These are phyloP conservation scores for Candida lessepsii DNA, from an alignment of 805 yeast species.

Conservation along the genomic window DNA sequence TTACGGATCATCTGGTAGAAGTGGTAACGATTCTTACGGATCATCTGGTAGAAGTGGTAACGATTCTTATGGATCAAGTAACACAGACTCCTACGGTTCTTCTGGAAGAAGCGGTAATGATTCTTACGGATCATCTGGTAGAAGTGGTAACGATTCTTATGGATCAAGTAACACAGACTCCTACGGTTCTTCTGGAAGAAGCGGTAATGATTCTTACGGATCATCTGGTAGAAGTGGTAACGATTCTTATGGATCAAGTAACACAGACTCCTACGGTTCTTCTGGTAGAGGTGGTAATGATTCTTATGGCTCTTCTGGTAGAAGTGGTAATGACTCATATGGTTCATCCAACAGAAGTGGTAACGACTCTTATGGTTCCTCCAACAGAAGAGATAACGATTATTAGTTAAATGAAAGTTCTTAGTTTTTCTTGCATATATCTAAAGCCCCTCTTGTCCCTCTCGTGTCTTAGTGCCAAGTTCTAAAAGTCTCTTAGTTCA, in stretches of 20 bases:
- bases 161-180: slow-evolving; percentile 11
- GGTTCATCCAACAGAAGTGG: slow-evolving; percentile 11
- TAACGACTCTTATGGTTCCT: slow-evolving; percentile 27
- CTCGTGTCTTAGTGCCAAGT: too few relatives aligned
- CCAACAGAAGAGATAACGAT: slow-evolving; percentile 11
- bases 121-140: slow-evolving; percentile 14
- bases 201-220: slow-evolving; percentile 15
- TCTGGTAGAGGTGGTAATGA: slow-evolving; percentile 9
- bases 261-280: slow-evolving; percentile 14
- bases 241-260: slow-evolving; percentile 13
- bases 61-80: slow-evolving; percentile 13
- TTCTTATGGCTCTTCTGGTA: slow-evolving; percentile 14
- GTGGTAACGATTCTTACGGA: slow-evolving; percentile 15
- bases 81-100: slow-evolving; percentile 14
- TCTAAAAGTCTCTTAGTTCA: too few relatives aligned
- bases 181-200: slow-evolving; percentile 14
- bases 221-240: slow-evolving; percentile 9
- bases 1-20: slow-evolving; percentile 20
- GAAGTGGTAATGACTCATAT: slow-evolving; percentile 11
- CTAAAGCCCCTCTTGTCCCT: too few relatives aligned
- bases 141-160: slow-evolving; percentile 11
- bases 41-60: slow-evolving; percentile 9
- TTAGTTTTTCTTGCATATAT: too few relatives aligned
- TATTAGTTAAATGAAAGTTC: slow-evolving; percentile 1
- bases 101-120: slow-evolving; percentile 13